Evolutionary conservation across 768 basidiomycete species (phyloP), one percentile per base, ranked within the genome.

Genomic region (Cyathus striatus): DNA sequence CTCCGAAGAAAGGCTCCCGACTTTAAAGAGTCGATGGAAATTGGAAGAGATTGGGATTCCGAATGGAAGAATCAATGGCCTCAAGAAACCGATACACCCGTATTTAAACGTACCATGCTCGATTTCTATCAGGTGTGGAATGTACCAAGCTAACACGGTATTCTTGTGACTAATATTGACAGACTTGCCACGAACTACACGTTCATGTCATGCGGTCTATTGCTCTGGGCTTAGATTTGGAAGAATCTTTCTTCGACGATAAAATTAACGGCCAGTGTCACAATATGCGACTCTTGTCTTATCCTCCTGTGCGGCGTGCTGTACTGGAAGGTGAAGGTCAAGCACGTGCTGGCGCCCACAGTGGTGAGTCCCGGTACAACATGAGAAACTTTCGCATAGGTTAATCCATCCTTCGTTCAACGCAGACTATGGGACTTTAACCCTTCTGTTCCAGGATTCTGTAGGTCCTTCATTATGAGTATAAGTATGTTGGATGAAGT

Each of bases 21-120:
- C 56, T 79, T 64, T 63, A 90, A 90, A 61, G 90, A 93, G 60
- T 70, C 79, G 6, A 90, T 93, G 81, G 90, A 94, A 60, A 91
- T 94, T 35, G 90, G 91, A 23, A 74, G 85, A 20, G 89, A 94
- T 45, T 86, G 84, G 79, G 88, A 87, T 50, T 66, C 73, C 13
- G 70, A 63, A 27, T 89, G 83, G 82, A 79, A 76, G 46, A 94
- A 94, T 58, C 73, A 73, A 49, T 93, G 91, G 90, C 90, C 86
- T 3, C 62, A 66, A 33, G 80, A 87, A 52, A 54, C 47, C 2
- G 73, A 79, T 40, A 77, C 66, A 1, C 85, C 88, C 1, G 70
- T 58, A 6, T 93, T 90, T 66, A 85, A 83, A 56, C 58, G 66
- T 18, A 81, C 78, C 2, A 88, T 87, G 82, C 62, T 89, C 48